Percentiles rank a stretch among this genome's conserved stretches.
phyloP scores from a whole-genome alignment of 192 early-diverging fungal genomes.

The Coemansia sp. region DNA sequence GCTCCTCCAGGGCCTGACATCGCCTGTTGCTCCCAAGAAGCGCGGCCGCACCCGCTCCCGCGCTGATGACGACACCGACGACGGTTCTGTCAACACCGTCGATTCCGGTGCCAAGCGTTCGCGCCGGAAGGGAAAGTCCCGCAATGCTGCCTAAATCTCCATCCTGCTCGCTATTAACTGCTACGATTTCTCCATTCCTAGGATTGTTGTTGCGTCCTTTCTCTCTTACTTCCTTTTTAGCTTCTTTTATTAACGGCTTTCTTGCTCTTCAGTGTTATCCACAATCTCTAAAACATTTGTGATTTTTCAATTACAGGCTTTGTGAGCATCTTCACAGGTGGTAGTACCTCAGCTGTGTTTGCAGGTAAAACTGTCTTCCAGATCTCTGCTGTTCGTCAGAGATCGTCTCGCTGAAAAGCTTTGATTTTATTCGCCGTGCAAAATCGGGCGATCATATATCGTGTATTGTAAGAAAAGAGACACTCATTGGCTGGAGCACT shows the following conservation, averaged over 20 bases:
- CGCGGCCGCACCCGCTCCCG: constrained; percentile 35
- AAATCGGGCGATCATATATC: too few relatives aligned
- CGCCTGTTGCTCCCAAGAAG: constrained; percentile 37
- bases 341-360: too few relatives aligned
- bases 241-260: not conserved
- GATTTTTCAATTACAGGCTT: too few relatives aligned
- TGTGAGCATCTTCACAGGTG: too few relatives aligned
- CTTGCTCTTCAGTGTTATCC: too few relatives aligned
- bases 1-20: constrained; percentile 49
- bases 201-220: not conserved
- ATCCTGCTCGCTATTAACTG: constrained; percentile 5
- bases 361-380: too few relatives aligned
- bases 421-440: too few relatives aligned
- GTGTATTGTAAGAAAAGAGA: too few relatives aligned
- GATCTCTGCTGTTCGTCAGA: too few relatives aligned
- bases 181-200: not conserved
- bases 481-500: too few relatives aligned
- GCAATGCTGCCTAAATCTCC: constrained; percentile 17
- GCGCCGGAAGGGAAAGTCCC: constrained; percentile 43
- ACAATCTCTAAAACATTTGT: too few relatives aligned
- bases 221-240: not conserved
- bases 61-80: constrained; percentile 39
- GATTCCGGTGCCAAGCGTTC: constrained; percentile 42
- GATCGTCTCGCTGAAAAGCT: too few relatives aligned
- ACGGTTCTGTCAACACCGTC: constrained; percentile 21